Conservation (phyloP, 768 basidiomycete genomes). For the Leccinum ochraceum region DNA sequence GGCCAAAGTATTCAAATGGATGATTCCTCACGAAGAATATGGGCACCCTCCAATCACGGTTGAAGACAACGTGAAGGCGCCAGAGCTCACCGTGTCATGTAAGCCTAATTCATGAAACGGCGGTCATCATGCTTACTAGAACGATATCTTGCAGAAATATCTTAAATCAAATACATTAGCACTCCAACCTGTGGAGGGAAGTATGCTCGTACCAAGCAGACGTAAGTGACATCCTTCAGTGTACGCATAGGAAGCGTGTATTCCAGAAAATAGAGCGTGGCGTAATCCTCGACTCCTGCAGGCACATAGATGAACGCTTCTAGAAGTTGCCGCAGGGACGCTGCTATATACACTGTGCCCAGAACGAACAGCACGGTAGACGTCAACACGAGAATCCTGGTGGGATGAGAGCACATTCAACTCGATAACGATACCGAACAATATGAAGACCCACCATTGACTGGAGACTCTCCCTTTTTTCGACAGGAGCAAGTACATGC, state of each 20-base stretch:
- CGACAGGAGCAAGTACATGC: constrained; percentile 16
- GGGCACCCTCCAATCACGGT: constrained; percentile 21
- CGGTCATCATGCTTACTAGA: constrained; percentile 6
- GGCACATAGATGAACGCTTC: constrained; percentile 18
- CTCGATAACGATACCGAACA: neutral
- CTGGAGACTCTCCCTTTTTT: constrained; percentile 1
- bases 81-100: constrained; percentile 14
- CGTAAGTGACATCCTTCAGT: constrained; percentile 16
- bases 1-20: neutral
- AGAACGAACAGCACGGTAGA: constrained; percentile 17
- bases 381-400: constrained; percentile 14
- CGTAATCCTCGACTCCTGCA: constrained; percentile 5
- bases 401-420: neutral
- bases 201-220: constrained; percentile 11
- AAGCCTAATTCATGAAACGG: neutral
- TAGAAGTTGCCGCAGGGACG: constrained; percentile 17
- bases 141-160: constrained; percentile 20
- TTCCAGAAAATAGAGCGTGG: constrained; percentile 11
- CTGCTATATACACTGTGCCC: constrained; percentile 14
- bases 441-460: constrained; percentile 3
- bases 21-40: constrained; percentile 18
- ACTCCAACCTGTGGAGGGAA: neutral
- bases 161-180: constrained; percentile 5
- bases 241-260: constrained; percentile 17
- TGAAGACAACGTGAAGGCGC: constrained; percentile 26